phyloP scores from a whole-genome alignment of 2,329 filamentous ascomycete species.

The Leptodontidium sp. region DNA sequence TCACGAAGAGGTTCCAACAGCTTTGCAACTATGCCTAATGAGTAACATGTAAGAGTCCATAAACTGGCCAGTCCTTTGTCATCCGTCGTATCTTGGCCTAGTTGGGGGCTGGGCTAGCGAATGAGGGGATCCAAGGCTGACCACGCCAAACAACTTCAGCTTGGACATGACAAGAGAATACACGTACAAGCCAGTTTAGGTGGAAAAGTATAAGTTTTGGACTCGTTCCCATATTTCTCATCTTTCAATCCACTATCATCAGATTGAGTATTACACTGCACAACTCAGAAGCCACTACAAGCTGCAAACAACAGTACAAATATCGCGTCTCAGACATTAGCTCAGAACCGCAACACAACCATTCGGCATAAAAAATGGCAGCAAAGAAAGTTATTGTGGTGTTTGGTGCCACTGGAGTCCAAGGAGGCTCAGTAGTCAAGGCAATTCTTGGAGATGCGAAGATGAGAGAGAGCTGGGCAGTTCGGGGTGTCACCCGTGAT shows the following conservation, averaged over 20 bases:
- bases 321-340: neutral
- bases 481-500: conserved; percentile 59
- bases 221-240: neutral
- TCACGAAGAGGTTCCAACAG: neutral
- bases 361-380: conserved; percentile 34
- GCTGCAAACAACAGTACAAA: neutral
- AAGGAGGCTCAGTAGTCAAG: conserved; percentile 61
- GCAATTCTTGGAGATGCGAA: conserved; percentile 57
- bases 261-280: neutral
- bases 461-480: conserved; percentile 51
- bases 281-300: neutral
- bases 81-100: neutral
- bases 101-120: neutral
- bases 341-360: neutral
- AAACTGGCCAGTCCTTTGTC: conserved; percentile 3
- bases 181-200: neutral
- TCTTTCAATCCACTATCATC: neutral
- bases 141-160: neutral
- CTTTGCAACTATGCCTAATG: conserved; percentile 17
- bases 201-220: conserved; percentile 13
- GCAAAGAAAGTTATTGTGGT: conserved; percentile 53
- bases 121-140: conserved; percentile 12
- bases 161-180: neutral
- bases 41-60: conserved; percentile 8
- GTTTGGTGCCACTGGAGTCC: conserved; percentile 58